Conservation (phyloP, 1,284 basidiomycete genomes). For the Sutorius eximius region DNA sequence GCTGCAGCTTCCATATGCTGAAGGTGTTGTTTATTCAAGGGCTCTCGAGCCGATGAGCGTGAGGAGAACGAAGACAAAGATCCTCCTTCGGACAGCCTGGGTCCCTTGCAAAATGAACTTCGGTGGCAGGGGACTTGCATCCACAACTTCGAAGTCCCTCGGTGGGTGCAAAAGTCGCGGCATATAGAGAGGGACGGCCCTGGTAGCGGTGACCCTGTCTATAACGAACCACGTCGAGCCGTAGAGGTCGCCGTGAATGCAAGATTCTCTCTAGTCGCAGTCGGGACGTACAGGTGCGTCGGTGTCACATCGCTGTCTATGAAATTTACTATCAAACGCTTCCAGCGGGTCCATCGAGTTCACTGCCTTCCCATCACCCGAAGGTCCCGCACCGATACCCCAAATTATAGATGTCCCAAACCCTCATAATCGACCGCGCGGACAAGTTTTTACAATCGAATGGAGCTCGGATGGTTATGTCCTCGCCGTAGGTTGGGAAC, state of each 20-base stretch:
- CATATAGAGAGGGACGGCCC: slow-evolving; percentile 46
- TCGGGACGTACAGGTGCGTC: slow-evolving; percentile 71
- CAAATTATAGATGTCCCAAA: slow-evolving; percentile 57
- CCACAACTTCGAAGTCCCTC: slow-evolving; percentile 65
- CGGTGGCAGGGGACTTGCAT: slow-evolving; percentile 69
- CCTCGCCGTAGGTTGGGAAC: slow-evolving; percentile 91
- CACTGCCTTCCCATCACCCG: slow-evolving; percentile 63
- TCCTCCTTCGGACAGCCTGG: slow-evolving; percentile 8
- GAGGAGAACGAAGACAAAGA: slow-evolving; percentile 9
- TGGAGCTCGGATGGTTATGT: slow-evolving; percentile 97
- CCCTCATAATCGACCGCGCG: slow-evolving; percentile 59
- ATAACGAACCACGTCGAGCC: slow-evolving; percentile 66
- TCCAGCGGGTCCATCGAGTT: slow-evolving; percentile 62
- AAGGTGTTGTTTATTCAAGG: slow-evolving; percentile 15
- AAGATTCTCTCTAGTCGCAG: slow-evolving; percentile 82
- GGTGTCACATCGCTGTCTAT: not conserved
- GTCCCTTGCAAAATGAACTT: slow-evolving; percentile 28
- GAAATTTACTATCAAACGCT: slow-evolving; percentile 1
- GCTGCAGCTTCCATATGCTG: not conserved
- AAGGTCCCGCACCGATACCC: slow-evolving; percentile 51
- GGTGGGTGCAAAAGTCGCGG: slow-evolving; percentile 73
- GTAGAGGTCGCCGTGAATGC: slow-evolving; percentile 73
- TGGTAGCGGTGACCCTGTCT: slow-evolving; percentile 38
- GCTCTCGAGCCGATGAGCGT: not conserved
- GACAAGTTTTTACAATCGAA: slow-evolving; percentile 74